Evolutionary conservation across 2,329 filamentous ascomycete species (phyloP).

Genomic region (Pezicula radicicola): DNA sequence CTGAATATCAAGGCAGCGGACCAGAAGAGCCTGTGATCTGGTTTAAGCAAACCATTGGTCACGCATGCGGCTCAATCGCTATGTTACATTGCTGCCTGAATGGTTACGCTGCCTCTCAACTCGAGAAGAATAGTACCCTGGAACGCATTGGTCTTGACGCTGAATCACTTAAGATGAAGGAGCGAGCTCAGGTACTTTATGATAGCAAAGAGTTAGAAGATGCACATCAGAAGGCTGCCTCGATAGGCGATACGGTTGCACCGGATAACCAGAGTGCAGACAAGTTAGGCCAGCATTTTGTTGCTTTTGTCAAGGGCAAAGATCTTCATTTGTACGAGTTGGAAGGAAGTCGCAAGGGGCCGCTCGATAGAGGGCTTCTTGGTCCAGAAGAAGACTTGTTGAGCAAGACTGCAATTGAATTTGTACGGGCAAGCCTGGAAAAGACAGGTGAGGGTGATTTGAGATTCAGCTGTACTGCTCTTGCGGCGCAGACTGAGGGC

Average conservation of each 20-base stretch:
- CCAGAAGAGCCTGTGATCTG: slow-evolving; percentile 73
- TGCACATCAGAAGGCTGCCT: slow-evolving; percentile 77
- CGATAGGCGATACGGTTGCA: slow-evolving; percentile 71
- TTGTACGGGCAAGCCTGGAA: slow-evolving; percentile 37
- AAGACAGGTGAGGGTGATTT: slow-evolving; percentile 19
- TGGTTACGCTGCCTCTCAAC: slow-evolving; percentile 54
- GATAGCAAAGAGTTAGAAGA: slow-evolving; percentile 69
- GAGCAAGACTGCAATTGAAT: slow-evolving; percentile 69
- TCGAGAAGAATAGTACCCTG: slow-evolving; percentile 35
- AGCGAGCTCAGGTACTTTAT: slow-evolving; percentile 74
- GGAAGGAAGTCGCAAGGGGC: slow-evolving; percentile 66
- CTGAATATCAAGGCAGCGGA: slow-evolving; percentile 67
- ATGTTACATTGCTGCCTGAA: slow-evolving; percentile 81
- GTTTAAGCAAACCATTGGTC: slow-evolving; percentile 94
- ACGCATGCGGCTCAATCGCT: slow-evolving; percentile 90
- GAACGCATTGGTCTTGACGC: slow-evolving; percentile 65
- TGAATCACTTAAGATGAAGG: slow-evolving; percentile 59
- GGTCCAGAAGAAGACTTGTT: slow-evolving; percentile 65
- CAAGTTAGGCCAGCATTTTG: slow-evolving; percentile 89
- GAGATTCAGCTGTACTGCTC: slow-evolving; percentile 27
- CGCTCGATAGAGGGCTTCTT: slow-evolving; percentile 55
- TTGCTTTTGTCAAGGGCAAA: slow-evolving; percentile 80
- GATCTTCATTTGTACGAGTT: slow-evolving; percentile 69
- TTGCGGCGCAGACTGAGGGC: slow-evolving; percentile 13
- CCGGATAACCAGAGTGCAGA: slow-evolving; percentile 66